Conservation (phyloP, 495 filamentous ascomycete species). For the Amphirosellinia nigrospora region DNA sequence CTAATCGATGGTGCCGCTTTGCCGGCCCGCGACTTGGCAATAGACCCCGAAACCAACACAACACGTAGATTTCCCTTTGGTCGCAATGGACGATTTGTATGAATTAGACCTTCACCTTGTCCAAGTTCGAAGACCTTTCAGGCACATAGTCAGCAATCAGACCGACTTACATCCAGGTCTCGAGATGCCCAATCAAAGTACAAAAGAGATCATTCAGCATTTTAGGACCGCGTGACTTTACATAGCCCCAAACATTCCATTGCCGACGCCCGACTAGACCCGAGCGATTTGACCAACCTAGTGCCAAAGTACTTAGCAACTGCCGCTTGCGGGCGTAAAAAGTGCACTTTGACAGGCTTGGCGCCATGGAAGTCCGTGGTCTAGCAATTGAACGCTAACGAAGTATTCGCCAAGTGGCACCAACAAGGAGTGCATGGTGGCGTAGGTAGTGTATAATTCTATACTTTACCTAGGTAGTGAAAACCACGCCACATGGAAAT, state of each 20-base stretch:
- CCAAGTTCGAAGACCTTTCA: neutral
- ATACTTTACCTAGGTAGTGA: neutral
- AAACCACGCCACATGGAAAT: neutral
- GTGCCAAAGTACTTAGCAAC: neutral
- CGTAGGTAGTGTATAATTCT: neutral
- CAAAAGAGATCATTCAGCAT: neutral
- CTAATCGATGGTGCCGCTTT: conserved; percentile 12
- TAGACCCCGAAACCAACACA: neutral
- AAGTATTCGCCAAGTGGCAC: neutral
- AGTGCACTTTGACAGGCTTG: neutral
- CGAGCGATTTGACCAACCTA: neutral
- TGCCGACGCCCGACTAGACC: neutral
- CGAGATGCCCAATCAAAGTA: neutral
- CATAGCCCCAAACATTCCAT: conserved; percentile 14
- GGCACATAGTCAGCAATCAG: neutral
- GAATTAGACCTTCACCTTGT: neutral
- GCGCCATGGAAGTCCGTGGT: neutral
- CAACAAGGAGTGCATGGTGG: no score
- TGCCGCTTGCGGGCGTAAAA: conserved; percentile 7
- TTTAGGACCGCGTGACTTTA: conserved; percentile 18
- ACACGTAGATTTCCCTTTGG: neutral
- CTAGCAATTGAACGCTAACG: neutral
- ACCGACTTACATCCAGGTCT: neutral
- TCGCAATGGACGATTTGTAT: neutral
- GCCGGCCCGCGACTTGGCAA: neutral